Percentiles rank a stretch among this genome's conserved stretches.
phyloP scores from a whole-genome alignment of 495 filamentous ascomycete genomes.

The Neurospora tetrasperma region DNA sequence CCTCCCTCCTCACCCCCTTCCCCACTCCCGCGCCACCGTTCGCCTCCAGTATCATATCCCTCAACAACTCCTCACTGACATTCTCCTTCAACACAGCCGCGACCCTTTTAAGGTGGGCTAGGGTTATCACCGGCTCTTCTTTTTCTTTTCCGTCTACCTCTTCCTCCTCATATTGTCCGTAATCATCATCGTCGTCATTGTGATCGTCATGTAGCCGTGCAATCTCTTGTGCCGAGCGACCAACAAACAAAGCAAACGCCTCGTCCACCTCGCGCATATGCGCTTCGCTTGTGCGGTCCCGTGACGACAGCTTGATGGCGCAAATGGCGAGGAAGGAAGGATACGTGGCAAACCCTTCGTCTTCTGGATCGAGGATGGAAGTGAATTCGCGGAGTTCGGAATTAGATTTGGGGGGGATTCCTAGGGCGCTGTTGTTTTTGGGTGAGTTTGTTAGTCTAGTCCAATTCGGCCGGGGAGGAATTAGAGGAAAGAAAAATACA shows the following conservation, averaged over 20 bases:
- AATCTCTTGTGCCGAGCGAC: neutral
- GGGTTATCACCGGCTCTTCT: slow-evolving; percentile 46
- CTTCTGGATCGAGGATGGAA: slow-evolving; percentile 70
- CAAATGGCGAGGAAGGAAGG: slow-evolving; percentile 71
- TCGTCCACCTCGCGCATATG: slow-evolving; percentile 59
- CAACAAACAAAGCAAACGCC: slow-evolving; percentile 65
- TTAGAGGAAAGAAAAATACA: no score
- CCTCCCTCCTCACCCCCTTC: slow-evolving; percentile 60
- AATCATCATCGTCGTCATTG: neutral
- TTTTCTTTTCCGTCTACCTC: neutral
- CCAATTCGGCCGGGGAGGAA: no score
- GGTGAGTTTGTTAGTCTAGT: no score
- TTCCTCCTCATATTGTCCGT: slow-evolving; percentile 6
- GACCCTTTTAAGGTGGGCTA: slow-evolving; percentile 65
- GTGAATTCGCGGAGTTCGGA: slow-evolving; percentile 63
- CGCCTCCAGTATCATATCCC: slow-evolving; percentile 89
- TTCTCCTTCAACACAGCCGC: slow-evolving; percentile 73
- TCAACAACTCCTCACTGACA: slow-evolving; percentile 67
- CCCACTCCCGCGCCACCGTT: slow-evolving; percentile 67
- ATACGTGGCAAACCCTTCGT: slow-evolving; percentile 65
- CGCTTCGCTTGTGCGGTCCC: slow-evolving; percentile 42
- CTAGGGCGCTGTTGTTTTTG: slow-evolving; percentile 51
- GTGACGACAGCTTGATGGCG: slow-evolving; percentile 64
- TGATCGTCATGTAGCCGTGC: neutral
- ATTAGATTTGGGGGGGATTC: slow-evolving; percentile 51